Conservation (phyloP, 2,329 filamentous ascomycete genomes). For the Clathrospora elynae region DNA sequence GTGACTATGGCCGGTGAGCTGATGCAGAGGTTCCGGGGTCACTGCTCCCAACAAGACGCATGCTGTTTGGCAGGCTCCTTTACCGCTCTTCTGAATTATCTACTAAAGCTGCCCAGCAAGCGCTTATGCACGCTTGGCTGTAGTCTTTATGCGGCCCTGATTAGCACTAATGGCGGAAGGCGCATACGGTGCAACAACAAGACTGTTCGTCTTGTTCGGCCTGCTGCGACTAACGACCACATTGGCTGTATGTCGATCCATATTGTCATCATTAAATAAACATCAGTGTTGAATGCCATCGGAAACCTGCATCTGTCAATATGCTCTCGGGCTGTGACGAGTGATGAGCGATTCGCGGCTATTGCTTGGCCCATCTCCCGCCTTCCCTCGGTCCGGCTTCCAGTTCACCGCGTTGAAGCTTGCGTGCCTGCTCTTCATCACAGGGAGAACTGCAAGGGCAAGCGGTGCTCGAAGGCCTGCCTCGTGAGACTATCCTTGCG, state of each 20-base stretch:
- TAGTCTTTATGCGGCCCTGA: constrained; percentile 34
- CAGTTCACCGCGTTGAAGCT: constrained; percentile 21
- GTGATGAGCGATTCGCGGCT: constrained; percentile 21
- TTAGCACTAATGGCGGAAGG: constrained; percentile 37
- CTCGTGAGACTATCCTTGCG: constrained; percentile 28
- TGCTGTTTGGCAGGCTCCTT: constrained; percentile 34
- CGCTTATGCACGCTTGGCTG: constrained; percentile 47
- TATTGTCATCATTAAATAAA: constrained; percentile 31
- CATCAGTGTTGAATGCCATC: constrained; percentile 19
- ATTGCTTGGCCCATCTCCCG: constrained; percentile 19
- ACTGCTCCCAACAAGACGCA: constrained; percentile 42
- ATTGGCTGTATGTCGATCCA: constrained; percentile 26
- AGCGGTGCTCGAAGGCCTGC: constrained; percentile 20
- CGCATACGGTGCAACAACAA: constrained; percentile 21
- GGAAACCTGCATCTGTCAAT: constrained; percentile 15
- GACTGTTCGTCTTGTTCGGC: too few relatives aligned
- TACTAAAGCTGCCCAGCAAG: constrained; percentile 28
- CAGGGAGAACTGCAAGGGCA: constrained; percentile 21
- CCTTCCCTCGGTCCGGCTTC: constrained; percentile 39
- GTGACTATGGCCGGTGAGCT: constrained; percentile 22
- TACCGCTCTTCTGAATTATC: constrained; percentile 50
- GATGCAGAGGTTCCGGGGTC: constrained; percentile 20
- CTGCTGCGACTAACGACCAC: constrained; percentile 18
- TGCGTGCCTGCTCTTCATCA: constrained; percentile 30
- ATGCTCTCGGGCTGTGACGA: constrained; percentile 18